Base-by-base conservation (phyloP, 257 asterid genomes). In the Ophiorrhiza pumila region DNA sequence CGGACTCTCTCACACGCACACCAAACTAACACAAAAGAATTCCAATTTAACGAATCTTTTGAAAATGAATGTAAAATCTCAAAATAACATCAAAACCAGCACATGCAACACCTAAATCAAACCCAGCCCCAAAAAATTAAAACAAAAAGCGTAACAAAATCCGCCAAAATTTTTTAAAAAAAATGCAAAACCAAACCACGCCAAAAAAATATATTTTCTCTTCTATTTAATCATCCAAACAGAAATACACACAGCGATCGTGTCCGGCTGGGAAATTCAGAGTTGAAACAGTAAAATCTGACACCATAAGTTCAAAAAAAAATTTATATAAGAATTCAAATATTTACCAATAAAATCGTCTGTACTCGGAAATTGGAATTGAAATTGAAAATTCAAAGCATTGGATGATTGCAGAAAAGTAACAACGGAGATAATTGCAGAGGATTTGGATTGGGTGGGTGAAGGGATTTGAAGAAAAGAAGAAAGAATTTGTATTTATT, bases 341-440 rank as follows among this genome's bases (percentile, higher is more conserved):
- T 65, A 55, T 62, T 52, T 18, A 62, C 42, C 17, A 4, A 27
- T 15, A n/a, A 55, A 41, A 50, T 27, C 18, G 5, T 31, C 41
- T n/a, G n/a, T n/a, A n/a, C n/a, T n/a, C n/a, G n/a, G 32, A 15
- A 29, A 29, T 47, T 17, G 61, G 47, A 61, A 73, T 58, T 39
- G 69, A 46, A 70, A 27, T 57, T 27, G 52, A n/a, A 7, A 65
- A 74, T 71, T 71, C 75, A 71, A 62, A 50, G 52, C 80, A 76
- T 49, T 71, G 71, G 56, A 20, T 39, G 60, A 52, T 49, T 20
- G 72, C 17, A 65, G 69, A 39, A 46, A 39, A 69, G 17, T 45
- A 69, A 73, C 32, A 53, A 41, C 11, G 58, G 60, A 59, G 75
- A 60, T 49, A 65, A 55, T 68, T 71, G 73, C 60, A 65, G 75